phyloP scores from a whole-genome alignment of 192 early-diverging fungal species.

The Coemansia umbellata region DNA sequence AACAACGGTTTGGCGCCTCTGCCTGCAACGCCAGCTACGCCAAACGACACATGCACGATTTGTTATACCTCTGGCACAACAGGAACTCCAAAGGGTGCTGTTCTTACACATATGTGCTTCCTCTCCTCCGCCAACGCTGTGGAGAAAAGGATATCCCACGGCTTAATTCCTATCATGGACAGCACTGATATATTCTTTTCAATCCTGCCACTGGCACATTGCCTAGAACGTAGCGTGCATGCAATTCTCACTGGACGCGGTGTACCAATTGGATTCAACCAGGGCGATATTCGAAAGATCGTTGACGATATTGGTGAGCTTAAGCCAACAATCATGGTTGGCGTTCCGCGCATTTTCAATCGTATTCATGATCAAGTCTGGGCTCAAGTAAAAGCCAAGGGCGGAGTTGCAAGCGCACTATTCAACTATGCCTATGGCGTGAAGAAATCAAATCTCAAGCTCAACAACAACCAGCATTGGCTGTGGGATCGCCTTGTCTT shows the following conservation, averaged over 20 bases:
- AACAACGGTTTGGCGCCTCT: slow-evolving; percentile 51
- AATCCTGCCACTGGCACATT: slow-evolving; percentile 85
- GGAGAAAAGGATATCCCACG: slow-evolving; percentile 14
- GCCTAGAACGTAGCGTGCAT: slow-evolving; percentile 80
- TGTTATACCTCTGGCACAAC: slow-evolving; percentile 92
- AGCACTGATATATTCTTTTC: slow-evolving; percentile 62
- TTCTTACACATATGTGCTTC: slow-evolving; percentile 79
- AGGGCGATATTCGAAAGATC: slow-evolving; percentile 60
- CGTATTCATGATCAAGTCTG: slow-evolving; percentile 86
- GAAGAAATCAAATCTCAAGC: slow-evolving; percentile 64
- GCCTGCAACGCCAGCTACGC: slow-evolving; percentile 43
- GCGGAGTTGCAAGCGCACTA: slow-evolving; percentile 64
- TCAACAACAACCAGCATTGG: slow-evolving; percentile 32
- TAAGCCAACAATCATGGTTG: slow-evolving; percentile 68
- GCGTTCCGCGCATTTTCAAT: slow-evolving; percentile 83
- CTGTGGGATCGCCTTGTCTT: slow-evolving; percentile 80
- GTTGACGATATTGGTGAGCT: slow-evolving; percentile 73
- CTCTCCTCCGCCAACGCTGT: slow-evolving; percentile 55
- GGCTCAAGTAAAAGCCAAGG: slow-evolving; percentile 82
- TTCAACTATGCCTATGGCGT: slow-evolving; percentile 71
- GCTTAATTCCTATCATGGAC: slow-evolving; percentile 32
- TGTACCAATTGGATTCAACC: slow-evolving; percentile 56
- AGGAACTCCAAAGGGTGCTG: slow-evolving; percentile 92
- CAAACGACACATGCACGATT: slow-evolving; percentile 52
- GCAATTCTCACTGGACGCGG: slow-evolving; percentile 59